Evolutionary conservation across 2,329 filamentous ascomycete genomes (phyloP).

Genomic region (Sphaerulina vaccinii): DNA sequence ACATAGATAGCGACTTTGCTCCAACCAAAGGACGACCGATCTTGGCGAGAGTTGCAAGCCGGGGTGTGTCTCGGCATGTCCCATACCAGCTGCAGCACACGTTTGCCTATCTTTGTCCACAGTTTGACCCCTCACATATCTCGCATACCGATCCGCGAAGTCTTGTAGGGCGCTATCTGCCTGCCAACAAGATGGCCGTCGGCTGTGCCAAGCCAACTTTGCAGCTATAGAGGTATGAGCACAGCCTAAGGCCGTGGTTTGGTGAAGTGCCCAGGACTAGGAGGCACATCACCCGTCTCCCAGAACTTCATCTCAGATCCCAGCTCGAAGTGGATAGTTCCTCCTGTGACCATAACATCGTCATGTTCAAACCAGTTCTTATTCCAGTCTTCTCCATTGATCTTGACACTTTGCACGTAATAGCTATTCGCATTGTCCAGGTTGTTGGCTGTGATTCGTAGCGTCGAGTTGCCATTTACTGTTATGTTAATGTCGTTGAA

Average conservation of each 20-base stretch:
- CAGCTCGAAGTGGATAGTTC: slow-evolving; percentile 51
- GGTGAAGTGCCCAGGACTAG: slow-evolving; percentile 47
- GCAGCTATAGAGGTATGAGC: no score
- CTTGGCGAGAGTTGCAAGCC: no score
- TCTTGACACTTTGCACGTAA: slow-evolving; percentile 54
- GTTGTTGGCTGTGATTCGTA: slow-evolving; percentile 50
- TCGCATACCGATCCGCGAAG: no score
- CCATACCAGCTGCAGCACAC: no score
- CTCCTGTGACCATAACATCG: slow-evolving; percentile 48
- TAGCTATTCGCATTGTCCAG: slow-evolving; percentile 45
- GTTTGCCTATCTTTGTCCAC: no score
- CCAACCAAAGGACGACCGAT: no score
- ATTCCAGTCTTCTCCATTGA: slow-evolving; percentile 54
- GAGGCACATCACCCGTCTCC: slow-evolving; percentile 53
- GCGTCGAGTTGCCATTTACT: slow-evolving; percentile 32
- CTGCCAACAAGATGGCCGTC: no score
- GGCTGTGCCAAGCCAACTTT: no score
- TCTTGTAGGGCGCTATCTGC: no score
- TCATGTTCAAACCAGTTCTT: slow-evolving; percentile 58
- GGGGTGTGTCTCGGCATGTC: no score
- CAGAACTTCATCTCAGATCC: slow-evolving; percentile 43
- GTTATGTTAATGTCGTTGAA: slow-evolving; percentile 35
- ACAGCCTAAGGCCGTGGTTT: slow-evolving; percentile 4
- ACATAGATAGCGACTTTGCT: no score
- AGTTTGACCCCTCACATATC: no score